Base-by-base conservation (phyloP, 2,329 filamentous ascomycete genomes). In the Ophiostoma sp. region DNA sequence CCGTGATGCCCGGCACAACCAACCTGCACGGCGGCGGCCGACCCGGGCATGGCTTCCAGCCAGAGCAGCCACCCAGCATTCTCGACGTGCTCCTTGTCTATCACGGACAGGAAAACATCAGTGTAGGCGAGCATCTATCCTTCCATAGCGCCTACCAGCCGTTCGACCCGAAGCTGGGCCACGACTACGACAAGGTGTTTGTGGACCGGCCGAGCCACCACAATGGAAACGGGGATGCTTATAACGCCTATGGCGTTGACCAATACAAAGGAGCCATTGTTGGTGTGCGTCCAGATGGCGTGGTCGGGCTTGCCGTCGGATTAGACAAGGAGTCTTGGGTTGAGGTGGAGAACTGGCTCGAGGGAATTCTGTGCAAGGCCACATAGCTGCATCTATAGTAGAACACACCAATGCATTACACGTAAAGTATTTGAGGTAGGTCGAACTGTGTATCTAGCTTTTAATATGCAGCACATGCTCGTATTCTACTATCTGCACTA, bases 81-180 rank as follows among this genome's bases (percentile, higher is more conserved):
- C 79, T 91, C 45, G 87, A 89, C 44, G 78, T 90, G 0, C 74
- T 90, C 2, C 85, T 86, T 0, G 77, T 89, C 0, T 88, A 91
- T 74, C 80, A 81, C 2, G 79, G 80, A 81, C 0, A 77, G 82
- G 0, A 77, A 9, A 7, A 14, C 14, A n/a, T 41, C 11, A 40
- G 16, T 6, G n/a, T 14, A 1, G 18, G 14, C 27, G 41, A 36
- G 4, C 11, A 36, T 5, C 18, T 75, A 27, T 82, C 84, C 67
- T 80, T 86, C 41, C 83, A 83, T 0, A 78, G 80, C 1, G 76
- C 82, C 0, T 80, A 84, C 52, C 80, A 79, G 49, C 81, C 81
- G 0, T 83, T 80, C 49, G 79, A 83, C 47, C 70, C 79, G 12
- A 74, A 77, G 6, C 73, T 78, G 0, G 85, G 85, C 0, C 86